Conservation (phyloP, 2,329 filamentous ascomycete species). For the Geosmithia morbida region DNA sequence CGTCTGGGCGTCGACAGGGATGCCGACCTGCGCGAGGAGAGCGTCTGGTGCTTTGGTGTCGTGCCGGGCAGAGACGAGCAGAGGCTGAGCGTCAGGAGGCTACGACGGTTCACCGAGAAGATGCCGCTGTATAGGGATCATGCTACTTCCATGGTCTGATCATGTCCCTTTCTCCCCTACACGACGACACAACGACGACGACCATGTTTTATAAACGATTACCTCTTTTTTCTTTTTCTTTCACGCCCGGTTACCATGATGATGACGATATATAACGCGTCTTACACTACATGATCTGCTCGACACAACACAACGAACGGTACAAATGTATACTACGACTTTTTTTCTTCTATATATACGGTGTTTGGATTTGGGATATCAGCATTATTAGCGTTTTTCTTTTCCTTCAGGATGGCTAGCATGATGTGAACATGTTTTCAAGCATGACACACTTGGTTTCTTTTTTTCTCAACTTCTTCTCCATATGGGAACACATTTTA, state of each 20-base stretch:
- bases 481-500: no score
- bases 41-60: constrained; percentile 35
- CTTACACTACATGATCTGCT: not conserved
- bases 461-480: no score
- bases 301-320: not conserved
- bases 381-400: not conserved
- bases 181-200: not conserved
- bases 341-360: not conserved
- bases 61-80: constrained; percentile 23
- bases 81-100: constrained; percentile 26
- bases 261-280: not conserved
- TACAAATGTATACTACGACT: not conserved
- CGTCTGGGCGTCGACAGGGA: constrained; percentile 43
- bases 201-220: not conserved
- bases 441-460: no score
- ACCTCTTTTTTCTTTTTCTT: not conserved
- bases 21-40: constrained; percentile 28
- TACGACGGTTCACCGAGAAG: constrained; percentile 30
- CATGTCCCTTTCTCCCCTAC: not conserved
- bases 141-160: constrained; percentile 9
- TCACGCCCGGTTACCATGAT: not conserved
- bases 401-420: not conserved
- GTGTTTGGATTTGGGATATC: not conserved
- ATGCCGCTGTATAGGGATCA: constrained; percentile 5
- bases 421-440: no score